These are phyloP conservation scores for Moringa oleifera DNA, from an alignment of 345 rosid genomes.

Conservation along the genomic window DNA sequence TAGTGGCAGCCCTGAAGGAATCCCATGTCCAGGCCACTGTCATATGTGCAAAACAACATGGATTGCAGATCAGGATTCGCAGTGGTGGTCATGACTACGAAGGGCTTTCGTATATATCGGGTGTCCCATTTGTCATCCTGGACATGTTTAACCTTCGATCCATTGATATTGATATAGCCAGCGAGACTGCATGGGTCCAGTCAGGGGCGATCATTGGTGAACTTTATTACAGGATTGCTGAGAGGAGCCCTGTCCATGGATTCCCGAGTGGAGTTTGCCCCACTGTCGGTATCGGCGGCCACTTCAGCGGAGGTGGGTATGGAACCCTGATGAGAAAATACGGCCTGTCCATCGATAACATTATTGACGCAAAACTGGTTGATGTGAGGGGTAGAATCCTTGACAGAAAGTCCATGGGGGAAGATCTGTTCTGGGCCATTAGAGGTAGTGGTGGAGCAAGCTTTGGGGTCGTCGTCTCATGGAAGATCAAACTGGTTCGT, in stretches of 20 bases:
- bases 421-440: constrained; percentile 68
- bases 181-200: constrained; percentile 23
- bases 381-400: constrained; percentile 17
- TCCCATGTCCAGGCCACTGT: constrained; percentile 10
- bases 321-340: not conserved
- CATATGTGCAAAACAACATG: not conserved
- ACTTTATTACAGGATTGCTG: constrained; percentile 20
- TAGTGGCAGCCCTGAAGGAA: constrained; percentile 8
- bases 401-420: constrained; percentile 49
- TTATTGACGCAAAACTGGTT: constrained; percentile 11
- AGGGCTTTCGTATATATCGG: constrained; percentile 7
- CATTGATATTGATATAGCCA: not conserved
- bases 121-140: constrained; percentile 11
- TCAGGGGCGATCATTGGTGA: constrained; percentile 25
- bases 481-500: constrained; percentile 15
- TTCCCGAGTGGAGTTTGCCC: constrained; percentile 26
- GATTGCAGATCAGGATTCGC: not conserved
- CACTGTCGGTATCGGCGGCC: constrained; percentile 11
- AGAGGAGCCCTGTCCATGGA: constrained; percentile 16
- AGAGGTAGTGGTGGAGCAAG: constrained; percentile 65
- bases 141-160: constrained; percentile 17
- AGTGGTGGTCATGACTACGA: constrained; percentile 16
- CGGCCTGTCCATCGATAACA: not conserved
- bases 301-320: not conserved
- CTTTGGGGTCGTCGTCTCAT: constrained; percentile 43